Conservation (phyloP, 108 stramenopile genomes). For the Pelagomonas calceolata region DNA sequence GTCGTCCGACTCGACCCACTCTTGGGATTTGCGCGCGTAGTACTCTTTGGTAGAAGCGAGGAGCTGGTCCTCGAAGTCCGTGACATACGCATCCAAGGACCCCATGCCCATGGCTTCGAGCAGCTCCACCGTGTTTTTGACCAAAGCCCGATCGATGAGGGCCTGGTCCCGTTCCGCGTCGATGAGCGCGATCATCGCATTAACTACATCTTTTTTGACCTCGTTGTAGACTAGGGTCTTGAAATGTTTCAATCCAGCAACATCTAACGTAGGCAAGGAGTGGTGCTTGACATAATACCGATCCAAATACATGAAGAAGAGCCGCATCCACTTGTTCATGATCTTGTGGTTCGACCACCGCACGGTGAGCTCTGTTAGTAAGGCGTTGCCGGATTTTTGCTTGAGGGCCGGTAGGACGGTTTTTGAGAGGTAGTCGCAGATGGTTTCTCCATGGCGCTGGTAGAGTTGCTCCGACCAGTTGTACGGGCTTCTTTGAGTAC, state of each 20-base stretch:
- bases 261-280: constrained; percentile 33
- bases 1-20: constrained; percentile 87
- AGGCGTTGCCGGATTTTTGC: constrained; percentile 41
- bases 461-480: constrained; percentile 98
- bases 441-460: constrained; percentile 84
- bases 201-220: constrained; percentile 70
- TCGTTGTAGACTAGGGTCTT: constrained; percentile 85
- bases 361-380: constrained; percentile 77
- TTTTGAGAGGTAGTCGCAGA: constrained; percentile 71
- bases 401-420: constrained; percentile 55
- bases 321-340: constrained; percentile 99
- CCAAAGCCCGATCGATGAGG: constrained; percentile 84
- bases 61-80: constrained; percentile 77
- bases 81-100: constrained; percentile 71
- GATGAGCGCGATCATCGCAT: constrained; percentile 79
- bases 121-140: constrained; percentile 84
- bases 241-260: constrained; percentile 81
- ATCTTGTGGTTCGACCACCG: constrained; percentile 96
- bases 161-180: constrained; percentile 84
- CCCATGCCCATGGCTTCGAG: constrained; percentile 96
- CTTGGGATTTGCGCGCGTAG: constrained; percentile 80
- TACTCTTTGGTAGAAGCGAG: constrained; percentile 73
- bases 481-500: constrained; percentile 96
- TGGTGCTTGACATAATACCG: constrained; percentile 84
- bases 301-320: constrained; percentile 97